A percentile compares a stretch with the other conserved stretches of the same genome.
These are phyloP conservation scores for Alternaria viburni DNA, from an alignment of 2,329 filamentous ascomycete species.

Conservation along the genomic window DNA sequence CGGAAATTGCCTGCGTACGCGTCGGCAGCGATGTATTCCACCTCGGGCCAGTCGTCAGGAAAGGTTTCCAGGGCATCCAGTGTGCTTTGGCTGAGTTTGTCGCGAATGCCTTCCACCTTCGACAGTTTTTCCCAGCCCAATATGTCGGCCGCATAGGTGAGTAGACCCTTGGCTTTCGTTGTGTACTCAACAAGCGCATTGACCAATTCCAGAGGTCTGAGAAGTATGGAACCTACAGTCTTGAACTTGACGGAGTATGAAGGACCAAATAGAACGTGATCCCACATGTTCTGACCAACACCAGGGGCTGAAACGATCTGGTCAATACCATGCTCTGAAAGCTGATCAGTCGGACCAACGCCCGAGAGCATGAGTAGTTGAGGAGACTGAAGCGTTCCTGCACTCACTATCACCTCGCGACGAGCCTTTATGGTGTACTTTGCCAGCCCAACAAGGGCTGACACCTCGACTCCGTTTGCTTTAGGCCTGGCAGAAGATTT, in stretches of 20 bases:
- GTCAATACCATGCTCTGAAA: slow-evolving; percentile 21
- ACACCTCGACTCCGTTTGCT: neutral
- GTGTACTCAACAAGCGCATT: neutral
- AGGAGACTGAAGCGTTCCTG: neutral
- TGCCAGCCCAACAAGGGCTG: neutral
- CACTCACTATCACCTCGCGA: neutral
- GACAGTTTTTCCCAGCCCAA: neutral
- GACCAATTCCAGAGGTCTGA: neutral
- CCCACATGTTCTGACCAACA: slow-evolving; percentile 35
- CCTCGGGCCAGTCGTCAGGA: slow-evolving; percentile 5
- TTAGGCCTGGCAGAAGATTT: neutral
- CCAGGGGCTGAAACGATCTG: slow-evolving; percentile 18
- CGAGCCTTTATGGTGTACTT: neutral
- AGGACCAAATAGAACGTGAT: slow-evolving; percentile 13
- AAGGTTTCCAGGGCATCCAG: neutral
- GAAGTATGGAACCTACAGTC: neutral
- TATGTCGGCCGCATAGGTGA: neutral
- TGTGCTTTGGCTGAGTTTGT: neutral
- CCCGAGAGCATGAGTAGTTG: slow-evolving; percentile 49
- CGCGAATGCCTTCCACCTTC: neutral
- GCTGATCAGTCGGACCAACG: slow-evolving; percentile 34
- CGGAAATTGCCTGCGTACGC: neutral
- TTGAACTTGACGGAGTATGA: neutral
- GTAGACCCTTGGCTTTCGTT: neutral
- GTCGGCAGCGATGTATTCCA: slow-evolving; percentile 2